These are phyloP conservation scores for Colletotrichum graminicola DNA, from an alignment of 2,329 filamentous ascomycete genomes.

Conservation along the genomic window DNA sequence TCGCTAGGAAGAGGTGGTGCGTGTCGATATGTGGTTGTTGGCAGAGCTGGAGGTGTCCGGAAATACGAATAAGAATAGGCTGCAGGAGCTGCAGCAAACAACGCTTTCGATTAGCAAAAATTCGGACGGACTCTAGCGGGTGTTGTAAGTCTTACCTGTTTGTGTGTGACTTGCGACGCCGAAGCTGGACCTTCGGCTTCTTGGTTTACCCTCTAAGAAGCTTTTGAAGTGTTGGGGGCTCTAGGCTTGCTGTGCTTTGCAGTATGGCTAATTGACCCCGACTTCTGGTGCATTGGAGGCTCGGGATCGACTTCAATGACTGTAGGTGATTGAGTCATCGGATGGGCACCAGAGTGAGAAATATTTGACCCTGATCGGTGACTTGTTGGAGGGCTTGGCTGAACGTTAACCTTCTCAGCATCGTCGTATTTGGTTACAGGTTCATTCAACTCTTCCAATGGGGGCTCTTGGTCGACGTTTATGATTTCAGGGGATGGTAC, in stretches of 20 bases:
- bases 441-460: neutral
- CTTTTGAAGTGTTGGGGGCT: conserved; percentile 1
- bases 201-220: neutral
- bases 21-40: neutral
- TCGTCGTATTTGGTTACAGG: neutral
- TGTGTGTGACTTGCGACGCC: neutral
- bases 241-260: conserved; percentile 1
- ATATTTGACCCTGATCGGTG: neutral
- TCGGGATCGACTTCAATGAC: neutral
- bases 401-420: neutral
- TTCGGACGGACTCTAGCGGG: neutral
- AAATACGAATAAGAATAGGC: neutral
- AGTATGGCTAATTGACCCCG: neutral
- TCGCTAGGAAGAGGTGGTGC: neutral
- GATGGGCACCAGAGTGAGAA: neutral
- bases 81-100: neutral
- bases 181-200: conserved; percentile 5
- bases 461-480: neutral
- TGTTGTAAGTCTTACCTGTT: conserved; percentile 2
- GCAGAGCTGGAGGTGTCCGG: neutral
- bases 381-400: neutral
- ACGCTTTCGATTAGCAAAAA: neutral
- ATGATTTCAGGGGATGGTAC: neutral
- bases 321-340: neutral
- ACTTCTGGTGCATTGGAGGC: neutral